These are phyloP conservation scores for Fraxinus floribunda DNA, from an alignment of 305 asterid species.

Conservation along the genomic window DNA sequence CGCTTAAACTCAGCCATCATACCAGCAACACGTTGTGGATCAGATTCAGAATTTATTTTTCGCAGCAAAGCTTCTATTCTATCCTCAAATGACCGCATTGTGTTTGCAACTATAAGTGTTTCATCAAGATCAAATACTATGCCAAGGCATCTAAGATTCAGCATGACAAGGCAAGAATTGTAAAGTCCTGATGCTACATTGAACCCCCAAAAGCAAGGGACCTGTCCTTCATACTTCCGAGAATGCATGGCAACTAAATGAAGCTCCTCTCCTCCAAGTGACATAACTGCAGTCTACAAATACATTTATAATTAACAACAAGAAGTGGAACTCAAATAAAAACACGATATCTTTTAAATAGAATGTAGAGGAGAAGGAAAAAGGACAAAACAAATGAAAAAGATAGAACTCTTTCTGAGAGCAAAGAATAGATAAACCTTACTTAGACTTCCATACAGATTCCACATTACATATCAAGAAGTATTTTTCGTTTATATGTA, in stretches of 20 bases:
- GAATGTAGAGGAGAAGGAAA: not conserved
- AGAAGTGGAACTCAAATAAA: constrained; percentile 13
- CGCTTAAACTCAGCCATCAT: constrained; percentile 82
- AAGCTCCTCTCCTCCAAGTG: constrained; percentile 67
- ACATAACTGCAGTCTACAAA: constrained; percentile 76
- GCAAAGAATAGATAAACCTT: constrained; percentile 2
- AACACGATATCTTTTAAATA: constrained; percentile 6
- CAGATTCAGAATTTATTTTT: constrained; percentile 65
- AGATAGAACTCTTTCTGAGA: not conserved
- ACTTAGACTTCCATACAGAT: not conserved
- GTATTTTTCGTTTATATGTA: not conserved
- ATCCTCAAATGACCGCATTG: constrained; percentile 95
- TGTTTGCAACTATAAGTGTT: constrained; percentile 91
- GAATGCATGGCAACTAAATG: constrained; percentile 97
- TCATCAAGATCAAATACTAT: constrained; percentile 97
- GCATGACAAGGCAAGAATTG: constrained; percentile 81
- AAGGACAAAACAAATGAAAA: constrained; percentile 11
- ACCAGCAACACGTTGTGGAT: constrained; percentile 76
- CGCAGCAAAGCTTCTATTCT: constrained; percentile 80
- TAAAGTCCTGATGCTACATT: constrained; percentile 66
- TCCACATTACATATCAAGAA: not conserved
- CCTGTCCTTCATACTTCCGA: constrained; percentile 56
- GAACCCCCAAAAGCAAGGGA: constrained; percentile 91
- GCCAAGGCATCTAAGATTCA: constrained; percentile 93
- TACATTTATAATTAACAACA: constrained; percentile 15